A percentile compares a stretch with the other conserved stretches of the same genome.
phyloP scores from a whole-genome alignment of 2,329 filamentous ascomycete species.

The Cordyceps cicadae region DNA sequence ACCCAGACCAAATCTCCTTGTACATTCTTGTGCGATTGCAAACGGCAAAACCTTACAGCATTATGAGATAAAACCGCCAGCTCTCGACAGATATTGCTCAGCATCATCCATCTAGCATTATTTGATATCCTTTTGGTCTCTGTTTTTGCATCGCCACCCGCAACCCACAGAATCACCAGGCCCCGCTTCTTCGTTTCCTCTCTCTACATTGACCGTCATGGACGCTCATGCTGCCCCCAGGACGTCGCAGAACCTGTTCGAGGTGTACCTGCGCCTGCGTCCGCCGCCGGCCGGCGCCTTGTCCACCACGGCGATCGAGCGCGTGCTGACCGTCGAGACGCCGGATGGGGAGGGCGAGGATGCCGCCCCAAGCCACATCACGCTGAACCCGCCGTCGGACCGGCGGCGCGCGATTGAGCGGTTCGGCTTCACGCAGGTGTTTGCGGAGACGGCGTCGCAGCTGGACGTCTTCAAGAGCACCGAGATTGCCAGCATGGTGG shows the following conservation, averaged over 20 bases:
- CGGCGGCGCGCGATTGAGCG: conserved; percentile 83
- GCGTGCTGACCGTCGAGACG: conserved; percentile 72
- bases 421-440: conserved; percentile 90
- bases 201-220: conserved; percentile 22
- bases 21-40: background rate
- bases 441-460: conserved; percentile 78
- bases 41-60: background rate
- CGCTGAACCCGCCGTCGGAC: conserved; percentile 72
- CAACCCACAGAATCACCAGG: background rate
- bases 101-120: background rate
- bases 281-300: conserved; percentile 44
- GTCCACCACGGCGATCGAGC: conserved; percentile 38
- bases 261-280: conserved; percentile 81
- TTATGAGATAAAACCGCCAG: background rate
- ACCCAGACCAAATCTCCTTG: background rate
- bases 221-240: conserved; percentile 25
- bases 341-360: conserved; percentile 29
- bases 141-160: background rate
- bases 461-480: conserved; percentile 79
- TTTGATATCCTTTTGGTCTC: background rate
- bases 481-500: conserved; percentile 64
- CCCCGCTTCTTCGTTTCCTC: background rate
- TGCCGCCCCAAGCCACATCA: conserved; percentile 58
- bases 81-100: background rate
- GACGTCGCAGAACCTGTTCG: conserved; percentile 58